Base-by-base conservation (phyloP, 1,284 basidiomycete genomes). In the Melampsora americana region DNA sequence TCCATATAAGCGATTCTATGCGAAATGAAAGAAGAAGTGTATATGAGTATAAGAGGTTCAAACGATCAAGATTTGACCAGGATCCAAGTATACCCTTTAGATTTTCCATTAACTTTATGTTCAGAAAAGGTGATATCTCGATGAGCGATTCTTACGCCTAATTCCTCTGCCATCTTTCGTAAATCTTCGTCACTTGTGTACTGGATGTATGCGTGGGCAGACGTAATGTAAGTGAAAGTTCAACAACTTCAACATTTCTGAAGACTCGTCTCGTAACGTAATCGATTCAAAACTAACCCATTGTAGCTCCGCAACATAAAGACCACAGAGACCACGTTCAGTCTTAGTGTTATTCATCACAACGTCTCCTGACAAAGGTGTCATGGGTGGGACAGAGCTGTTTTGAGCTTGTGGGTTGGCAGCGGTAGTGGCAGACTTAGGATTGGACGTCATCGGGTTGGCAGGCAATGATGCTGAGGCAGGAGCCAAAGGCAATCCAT, bases 51-150 rank as follows among this genome's bases (percentile, higher is more conserved):
- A 39, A 23, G 11, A 68, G 44, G 20, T 11, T 23, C 7, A 46
- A n/a, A 48, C 18, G 35, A 66, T 48, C 3, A 53, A 68, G 48
- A 14, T 16, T n/a, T 6, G 28, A 18, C 0, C 11, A 18, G 7
- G 28, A 39, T 2, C 5, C 1, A 4, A 16, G 50, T 30, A 35
- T n/a, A 72, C 70, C 70, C 92, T 85, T 93, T 93, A 83, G 89
- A 91, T 84, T 97, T 97, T 32, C 95, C 95, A 80, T 99, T 99
- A 61, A 98, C 95, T 84, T 97, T 98, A 84, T 99, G 95, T 84
- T 99, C 95, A 68, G 93, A 93, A 82, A 97, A 97, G 14, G 92
- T 94, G 80, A 98, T 90, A 80, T 97, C 91, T 81, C 89, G 89
- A 83, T 92, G 89, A 78, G 90, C 88, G 80, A 98, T 85, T 46